phyloP scores from a whole-genome alignment of 352 stramenopile species.

The Phytophthora pini region DNA sequence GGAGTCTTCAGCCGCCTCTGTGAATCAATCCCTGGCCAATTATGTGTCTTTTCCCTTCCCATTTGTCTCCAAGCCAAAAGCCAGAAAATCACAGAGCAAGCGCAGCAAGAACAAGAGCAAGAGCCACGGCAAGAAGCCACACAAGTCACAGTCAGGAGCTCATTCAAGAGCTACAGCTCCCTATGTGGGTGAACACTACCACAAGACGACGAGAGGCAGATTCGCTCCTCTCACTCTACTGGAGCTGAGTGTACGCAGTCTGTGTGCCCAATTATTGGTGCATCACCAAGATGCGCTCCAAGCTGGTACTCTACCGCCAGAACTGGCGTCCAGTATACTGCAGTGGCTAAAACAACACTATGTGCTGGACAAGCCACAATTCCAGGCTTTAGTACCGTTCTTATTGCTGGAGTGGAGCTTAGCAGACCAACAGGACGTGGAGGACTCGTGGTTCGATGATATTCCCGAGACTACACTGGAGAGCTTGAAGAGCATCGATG shows the following conservation, averaged over 20 bases:
- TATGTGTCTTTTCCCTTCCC: conserved; percentile 85
- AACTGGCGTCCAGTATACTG: conserved; percentile 56
- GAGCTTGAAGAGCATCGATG: conserved; percentile 64
- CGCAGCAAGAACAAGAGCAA: conserved; percentile 22
- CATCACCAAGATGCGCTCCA: conserved; percentile 27
- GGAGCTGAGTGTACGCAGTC: conserved; percentile 58
- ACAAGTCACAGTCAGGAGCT: conserved; percentile 1
- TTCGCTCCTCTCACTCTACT: conserved; percentile 61
- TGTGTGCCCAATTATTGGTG: conserved; percentile 56
- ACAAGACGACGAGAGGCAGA: conserved; percentile 42
- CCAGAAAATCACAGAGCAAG: conserved; percentile 5
- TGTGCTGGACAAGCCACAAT: conserved; percentile 60
- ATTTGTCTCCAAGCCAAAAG: conserved; percentile 54
- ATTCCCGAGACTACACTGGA: conserved; percentile 47
- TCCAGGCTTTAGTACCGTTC: conserved; percentile 57
- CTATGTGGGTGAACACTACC: conserved; percentile 64
- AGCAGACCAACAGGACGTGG: conserved; percentile 47
- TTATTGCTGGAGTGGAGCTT: conserved; percentile 72
- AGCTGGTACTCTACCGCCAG: conserved; percentile 36
- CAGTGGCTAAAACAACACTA: conserved; percentile 63
- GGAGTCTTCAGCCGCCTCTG: conserved; percentile 9
- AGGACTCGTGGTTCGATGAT: conserved; percentile 74
- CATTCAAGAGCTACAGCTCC: conserved; percentile 9
- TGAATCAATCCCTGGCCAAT: conserved; percentile 64
- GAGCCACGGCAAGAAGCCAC: conserved; percentile 21